These are phyloP conservation scores for Hypsizygus ulmarius DNA, from an alignment of 1,284 basidiomycete species.

Conservation along the genomic window DNA sequence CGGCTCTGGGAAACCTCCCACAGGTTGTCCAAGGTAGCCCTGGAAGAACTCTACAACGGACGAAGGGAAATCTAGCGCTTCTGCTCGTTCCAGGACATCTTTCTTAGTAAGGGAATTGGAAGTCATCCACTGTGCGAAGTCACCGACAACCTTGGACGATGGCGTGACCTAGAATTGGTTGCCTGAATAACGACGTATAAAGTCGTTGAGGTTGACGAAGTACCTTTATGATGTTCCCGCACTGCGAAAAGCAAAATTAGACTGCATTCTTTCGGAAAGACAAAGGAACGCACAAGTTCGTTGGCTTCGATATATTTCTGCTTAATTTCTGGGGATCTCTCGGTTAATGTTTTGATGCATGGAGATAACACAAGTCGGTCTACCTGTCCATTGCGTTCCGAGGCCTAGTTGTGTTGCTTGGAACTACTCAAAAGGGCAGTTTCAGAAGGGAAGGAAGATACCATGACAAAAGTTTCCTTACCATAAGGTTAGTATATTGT, in stretches of 20 bases:
- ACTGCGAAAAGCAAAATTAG: constrained; percentile 47
- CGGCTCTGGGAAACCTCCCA: constrained; percentile 98
- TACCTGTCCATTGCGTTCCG: constrained; percentile 93
- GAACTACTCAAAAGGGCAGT: constrained; percentile 60
- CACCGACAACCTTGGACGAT: constrained; percentile 98
- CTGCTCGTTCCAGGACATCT: constrained; percentile 85
- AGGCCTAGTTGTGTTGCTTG: constrained; percentile 97
- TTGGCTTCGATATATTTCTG: constrained; percentile 98
- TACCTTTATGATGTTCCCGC: constrained; percentile 96
- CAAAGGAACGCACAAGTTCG: constrained; percentile 61
- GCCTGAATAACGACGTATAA: not conserved
- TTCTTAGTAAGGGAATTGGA: constrained; percentile 88
- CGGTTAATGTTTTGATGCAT: constrained; percentile 15
- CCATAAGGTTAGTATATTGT: constrained; percentile 94
- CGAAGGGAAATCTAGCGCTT: constrained; percentile 94
- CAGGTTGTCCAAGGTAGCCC: constrained; percentile 95
- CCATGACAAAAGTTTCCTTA: constrained; percentile 32
- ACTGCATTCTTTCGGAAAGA: constrained; percentile 9
- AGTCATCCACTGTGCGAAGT: constrained; percentile 99
- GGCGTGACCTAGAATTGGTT: constrained; percentile 74
- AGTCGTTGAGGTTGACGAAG: not conserved
- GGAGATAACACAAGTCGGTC: constrained; percentile 13
- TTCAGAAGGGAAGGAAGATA: constrained; percentile 13
- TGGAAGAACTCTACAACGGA: constrained; percentile 97
- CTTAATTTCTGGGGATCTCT: constrained; percentile 77